Percentiles rank a stretch among this genome's conserved stretches.
Evolutionary conservation across 805 yeast species (phyloP).

Genomic region (Starmerella lactis-condensi): DNA sequence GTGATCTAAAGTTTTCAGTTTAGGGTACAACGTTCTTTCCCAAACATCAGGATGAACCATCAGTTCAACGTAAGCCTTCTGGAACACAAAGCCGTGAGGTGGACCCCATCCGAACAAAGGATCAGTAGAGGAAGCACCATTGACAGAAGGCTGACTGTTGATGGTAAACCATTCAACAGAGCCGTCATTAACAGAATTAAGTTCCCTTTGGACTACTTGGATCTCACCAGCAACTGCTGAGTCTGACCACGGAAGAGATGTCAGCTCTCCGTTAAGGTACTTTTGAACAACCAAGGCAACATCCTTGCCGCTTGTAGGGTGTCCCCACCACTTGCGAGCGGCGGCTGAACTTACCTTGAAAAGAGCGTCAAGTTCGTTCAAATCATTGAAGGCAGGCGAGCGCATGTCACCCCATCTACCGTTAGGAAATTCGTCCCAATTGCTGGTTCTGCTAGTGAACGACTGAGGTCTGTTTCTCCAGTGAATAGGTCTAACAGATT

Average conservation of each 20-base stretch:
- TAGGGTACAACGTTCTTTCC: slow-evolving; percentile 26
- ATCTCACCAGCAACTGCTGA: slow-evolving; percentile 71
- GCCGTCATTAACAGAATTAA: slow-evolving; percentile 43
- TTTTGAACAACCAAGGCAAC: slow-evolving; percentile 42
- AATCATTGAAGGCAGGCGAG: slow-evolving; percentile 90
- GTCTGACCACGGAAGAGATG: slow-evolving; percentile 86
- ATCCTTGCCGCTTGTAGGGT: slow-evolving; percentile 43
- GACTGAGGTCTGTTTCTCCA: slow-evolving; percentile 90
- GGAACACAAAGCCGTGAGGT: slow-evolving; percentile 75
- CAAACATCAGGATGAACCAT: slow-evolving; percentile 45
- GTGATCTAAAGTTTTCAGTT: slow-evolving; percentile 23
- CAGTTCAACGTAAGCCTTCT: slow-evolving; percentile 81
- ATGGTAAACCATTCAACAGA: slow-evolving; percentile 51
- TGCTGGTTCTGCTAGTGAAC: slow-evolving; percentile 71
- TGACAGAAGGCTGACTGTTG: slow-evolving; percentile 87
- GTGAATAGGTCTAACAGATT: slow-evolving; percentile 67
- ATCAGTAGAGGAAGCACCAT: slow-evolving; percentile 57
- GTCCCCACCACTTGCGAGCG: slow-evolving; percentile 77
- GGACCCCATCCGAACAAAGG: slow-evolving; percentile 89
- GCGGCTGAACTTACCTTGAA: slow-evolving; percentile 59
- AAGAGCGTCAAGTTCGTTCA: slow-evolving; percentile 63
- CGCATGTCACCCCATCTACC: slow-evolving; percentile 98
- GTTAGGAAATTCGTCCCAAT: slow-evolving; percentile 97
- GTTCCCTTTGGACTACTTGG: slow-evolving; percentile 36
- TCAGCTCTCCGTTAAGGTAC: slow-evolving; percentile 55